Base-by-base conservation (phyloP, 805 yeast species). In the Candida nonsorbophila region DNA sequence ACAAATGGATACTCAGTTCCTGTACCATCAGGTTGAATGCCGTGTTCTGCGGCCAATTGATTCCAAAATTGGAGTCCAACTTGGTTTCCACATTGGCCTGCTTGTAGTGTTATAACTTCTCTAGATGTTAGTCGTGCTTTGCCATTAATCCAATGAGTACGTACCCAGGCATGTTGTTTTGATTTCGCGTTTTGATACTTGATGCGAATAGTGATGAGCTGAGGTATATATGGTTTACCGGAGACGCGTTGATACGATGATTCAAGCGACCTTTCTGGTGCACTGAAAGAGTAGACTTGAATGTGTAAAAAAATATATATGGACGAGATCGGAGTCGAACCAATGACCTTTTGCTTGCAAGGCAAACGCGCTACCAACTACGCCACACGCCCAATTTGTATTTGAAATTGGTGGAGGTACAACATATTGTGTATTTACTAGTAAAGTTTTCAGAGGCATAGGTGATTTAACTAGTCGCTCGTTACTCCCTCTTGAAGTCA, bases 51-150 rank as follows among this genome's bases (percentile, higher is more conserved):
- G 24, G 94, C 84, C 31, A 90, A 55, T 52, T 85, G 95, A 26
- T 77, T 69, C 98, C 98, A 92, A 54, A 88, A 90, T 53, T 83
- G 82, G 32, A 84, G 75, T 15, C 97, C 97, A 1, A 90, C 79
- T 52, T 90, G 97, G 57, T 92, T 92, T 34, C 98, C 98, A 62
- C 98, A 92, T 59, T 92, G 98, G 15, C 95, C 95, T 7, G 77
- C 75, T 44, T 81, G 88, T 7, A 82, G 53, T 2, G 88, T 79
- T 22, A 82, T 65, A 3, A 81, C 74, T 51, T 82, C 87, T 7
- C 88, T 62, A 22, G 5, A 5, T 12, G 55, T 50, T 55, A 50
- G 60, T 53, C 39, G 22, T 14, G 8, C 10, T 7, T 7, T 20
- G 2, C 15, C 8, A 11, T 10, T 16, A 7, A 4, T 20, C 16